These are phyloP conservation scores for Fraxinus quadrangulata DNA, from an alignment of 257 asterid species.

Conservation along the genomic window DNA sequence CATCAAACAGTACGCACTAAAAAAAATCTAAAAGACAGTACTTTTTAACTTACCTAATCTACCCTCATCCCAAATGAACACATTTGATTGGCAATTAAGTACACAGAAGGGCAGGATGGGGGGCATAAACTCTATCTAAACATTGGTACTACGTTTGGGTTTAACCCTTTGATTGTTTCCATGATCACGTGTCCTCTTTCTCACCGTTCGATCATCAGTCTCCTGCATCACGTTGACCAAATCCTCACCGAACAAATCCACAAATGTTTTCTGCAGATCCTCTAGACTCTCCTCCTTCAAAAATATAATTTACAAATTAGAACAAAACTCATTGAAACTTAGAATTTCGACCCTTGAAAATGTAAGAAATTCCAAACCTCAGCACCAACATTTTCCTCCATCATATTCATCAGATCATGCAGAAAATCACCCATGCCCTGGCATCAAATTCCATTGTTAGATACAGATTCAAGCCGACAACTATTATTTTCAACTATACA, in stretches of 20 bases:
- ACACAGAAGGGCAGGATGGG: background rate
- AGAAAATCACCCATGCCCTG: conserved; percentile 94
- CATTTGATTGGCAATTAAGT: conserved; percentile 9
- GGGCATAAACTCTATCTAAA: background rate
- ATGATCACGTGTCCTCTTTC: conserved; percentile 47
- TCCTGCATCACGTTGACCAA: conserved; percentile 49
- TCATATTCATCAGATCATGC: conserved; percentile 73
- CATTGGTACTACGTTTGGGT: conserved; percentile 33
- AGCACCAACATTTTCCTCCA: conserved; percentile 64
- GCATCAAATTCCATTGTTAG: conserved; percentile 2
- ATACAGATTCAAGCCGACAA: background rate
- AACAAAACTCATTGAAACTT: background rate
- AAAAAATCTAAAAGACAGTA: background rate
- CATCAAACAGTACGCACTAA: too few relatives aligned
- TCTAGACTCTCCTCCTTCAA: conserved; percentile 81
- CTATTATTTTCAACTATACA: too few relatives aligned
- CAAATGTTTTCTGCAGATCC: conserved; percentile 80
- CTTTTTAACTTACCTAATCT: conserved; percentile 10
- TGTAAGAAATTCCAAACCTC: conserved; percentile 42
- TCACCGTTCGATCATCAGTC: conserved; percentile 42
- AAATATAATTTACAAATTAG: background rate
- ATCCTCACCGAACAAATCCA: conserved; percentile 87
- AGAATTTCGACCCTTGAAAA: background rate
- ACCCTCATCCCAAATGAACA: conserved; percentile 1
- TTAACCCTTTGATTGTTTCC: conserved; percentile 44